A percentile compares a stretch with the other conserved stretches of the same genome.
Evolutionary conservation across 148 eudicot genomes (phyloP).

Genomic region (Tetragonia tetragonoides): DNA sequence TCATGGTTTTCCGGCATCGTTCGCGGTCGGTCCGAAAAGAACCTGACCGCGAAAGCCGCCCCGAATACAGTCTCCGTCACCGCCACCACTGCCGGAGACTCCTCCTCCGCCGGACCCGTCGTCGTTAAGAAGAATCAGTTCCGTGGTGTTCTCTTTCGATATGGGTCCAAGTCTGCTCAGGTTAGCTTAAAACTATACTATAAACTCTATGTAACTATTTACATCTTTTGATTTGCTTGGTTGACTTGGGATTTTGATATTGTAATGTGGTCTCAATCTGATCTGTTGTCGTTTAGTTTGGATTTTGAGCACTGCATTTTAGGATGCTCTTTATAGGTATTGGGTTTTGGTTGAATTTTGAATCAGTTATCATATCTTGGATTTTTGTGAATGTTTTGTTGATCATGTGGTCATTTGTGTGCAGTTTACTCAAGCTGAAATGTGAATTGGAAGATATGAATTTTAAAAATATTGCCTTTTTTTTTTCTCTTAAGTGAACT

Average conservation of each 20-base stretch:
- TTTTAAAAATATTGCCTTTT: background rate
- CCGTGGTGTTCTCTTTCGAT: constrained; percentile 85
- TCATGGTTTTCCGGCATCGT: constrained; percentile 38
- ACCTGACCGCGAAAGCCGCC: constrained; percentile 7
- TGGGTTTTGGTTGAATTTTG: background rate
- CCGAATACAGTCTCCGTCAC: constrained; percentile 62
- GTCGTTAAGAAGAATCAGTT: constrained; percentile 60
- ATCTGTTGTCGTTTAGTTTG: no score
- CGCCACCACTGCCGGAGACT: constrained; percentile 44
- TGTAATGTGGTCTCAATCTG: background rate
- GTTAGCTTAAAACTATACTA: constrained; percentile 19
- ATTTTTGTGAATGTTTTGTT: no score
- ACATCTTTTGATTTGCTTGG: background rate
- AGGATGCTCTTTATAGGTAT: background rate
- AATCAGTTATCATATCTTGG: background rate
- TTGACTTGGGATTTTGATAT: background rate
- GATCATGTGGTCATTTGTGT: background rate
- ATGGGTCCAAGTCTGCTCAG: constrained; percentile 83
- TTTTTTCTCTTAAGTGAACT: background rate
- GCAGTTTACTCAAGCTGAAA: background rate
- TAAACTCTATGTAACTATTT: no score
- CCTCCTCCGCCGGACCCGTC: constrained; percentile 42
- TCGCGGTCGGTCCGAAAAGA: constrained; percentile 33
- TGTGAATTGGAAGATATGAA: background rate
- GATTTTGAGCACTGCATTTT: background rate